Percentiles rank a stretch among this genome's conserved stretches.
These are phyloP conservation scores for Ceratobasidium sp. DNA, from an alignment of 1,284 basidiomycete species.

Conservation along the genomic window DNA sequence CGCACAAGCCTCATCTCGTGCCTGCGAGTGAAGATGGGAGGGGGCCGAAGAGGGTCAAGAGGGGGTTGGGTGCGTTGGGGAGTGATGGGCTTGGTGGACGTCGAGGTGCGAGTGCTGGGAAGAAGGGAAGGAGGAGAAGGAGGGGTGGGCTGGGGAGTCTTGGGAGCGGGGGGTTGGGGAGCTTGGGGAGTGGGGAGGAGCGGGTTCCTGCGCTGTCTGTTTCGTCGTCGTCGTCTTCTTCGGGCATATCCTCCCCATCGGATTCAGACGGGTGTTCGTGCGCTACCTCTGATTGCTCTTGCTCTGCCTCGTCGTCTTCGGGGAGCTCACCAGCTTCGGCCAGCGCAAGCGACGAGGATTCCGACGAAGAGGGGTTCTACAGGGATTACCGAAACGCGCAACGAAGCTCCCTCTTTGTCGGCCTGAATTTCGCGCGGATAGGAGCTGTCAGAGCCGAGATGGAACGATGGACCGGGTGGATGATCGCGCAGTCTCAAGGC, in stretches of 20 bases:
- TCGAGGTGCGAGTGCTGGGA: conserved; percentile 54
- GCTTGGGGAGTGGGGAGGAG: conserved; percentile 20
- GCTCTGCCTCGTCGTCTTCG: conserved; percentile 32
- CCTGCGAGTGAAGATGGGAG: conserved; percentile 58
- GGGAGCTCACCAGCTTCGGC: conserved; percentile 9
- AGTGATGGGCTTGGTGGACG: neutral
- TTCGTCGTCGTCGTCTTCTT: conserved; percentile 12
- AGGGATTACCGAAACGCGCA: conserved; percentile 80
- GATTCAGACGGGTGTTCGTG: conserved; percentile 20
- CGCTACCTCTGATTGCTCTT: conserved; percentile 4
- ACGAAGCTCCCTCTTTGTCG: conserved; percentile 75
- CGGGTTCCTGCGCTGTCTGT: conserved; percentile 7
- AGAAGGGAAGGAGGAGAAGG: conserved; percentile 77
- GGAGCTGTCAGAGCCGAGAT: conserved; percentile 72
- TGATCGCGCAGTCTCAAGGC: conserved; percentile 59
- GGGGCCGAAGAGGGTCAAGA: neutral
- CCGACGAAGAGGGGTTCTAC: conserved; percentile 64
- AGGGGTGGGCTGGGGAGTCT: conserved; percentile 74
- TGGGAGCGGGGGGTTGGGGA: conserved; percentile 69
- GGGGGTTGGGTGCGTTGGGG: neutral
- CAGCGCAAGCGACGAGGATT: conserved; percentile 39
- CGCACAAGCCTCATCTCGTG: conserved; percentile 77
- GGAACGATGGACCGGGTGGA: conserved; percentile 70
- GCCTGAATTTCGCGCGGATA: conserved; percentile 71
- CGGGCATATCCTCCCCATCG: neutral